phyloP scores from a whole-genome alignment of 1,139 yeast genomes.

The Pichia norvegensis region DNA sequence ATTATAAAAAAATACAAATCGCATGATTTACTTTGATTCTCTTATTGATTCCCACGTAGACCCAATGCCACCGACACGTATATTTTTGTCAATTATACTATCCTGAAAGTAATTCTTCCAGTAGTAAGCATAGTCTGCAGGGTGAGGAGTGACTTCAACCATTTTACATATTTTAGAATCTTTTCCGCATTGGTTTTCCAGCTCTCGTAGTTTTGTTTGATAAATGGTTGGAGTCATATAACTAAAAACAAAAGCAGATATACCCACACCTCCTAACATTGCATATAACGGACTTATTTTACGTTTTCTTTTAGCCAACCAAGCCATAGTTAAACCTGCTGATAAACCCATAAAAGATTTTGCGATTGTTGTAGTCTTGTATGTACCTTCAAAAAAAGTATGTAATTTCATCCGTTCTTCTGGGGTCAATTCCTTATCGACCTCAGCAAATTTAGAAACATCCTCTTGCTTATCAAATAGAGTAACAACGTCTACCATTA shows the following conservation, averaged over 20 bases:
- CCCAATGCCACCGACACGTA: slow-evolving; percentile 19
- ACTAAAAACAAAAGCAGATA: slow-evolving; percentile 18
- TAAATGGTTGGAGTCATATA: slow-evolving; percentile 16
- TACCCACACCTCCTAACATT: slow-evolving; percentile 18
- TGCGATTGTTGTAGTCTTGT: slow-evolving; percentile 15
- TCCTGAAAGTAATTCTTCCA: slow-evolving; percentile 23
- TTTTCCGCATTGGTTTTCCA: slow-evolving; percentile 16
- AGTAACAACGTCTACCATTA: neutral
- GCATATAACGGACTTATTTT: slow-evolving; percentile 21
- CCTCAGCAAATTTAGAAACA: neutral
- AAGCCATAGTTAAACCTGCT: slow-evolving; percentile 21
- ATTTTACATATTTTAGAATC: slow-evolving; percentile 15
- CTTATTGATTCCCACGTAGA: neutral
- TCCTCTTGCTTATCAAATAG: slow-evolving; percentile 19
- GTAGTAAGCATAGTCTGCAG: slow-evolving; percentile 19
- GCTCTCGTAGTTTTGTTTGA: slow-evolving; percentile 7
- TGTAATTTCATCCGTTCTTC: slow-evolving; percentile 19
- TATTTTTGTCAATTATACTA: slow-evolving; percentile 16
- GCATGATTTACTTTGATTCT: neutral
- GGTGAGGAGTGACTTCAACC: slow-evolving; percentile 19
- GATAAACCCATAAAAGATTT: slow-evolving; percentile 21
- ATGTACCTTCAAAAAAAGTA: slow-evolving; percentile 17
- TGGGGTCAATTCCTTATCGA: slow-evolving; percentile 7
- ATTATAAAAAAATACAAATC: neutral
- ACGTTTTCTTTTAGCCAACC: slow-evolving; percentile 15